A percentile compares a stretch with the other conserved stretches of the same genome.
phyloP scores from a whole-genome alignment of 2,329 filamentous ascomycete genomes.

The Penicillium rolfsii region DNA sequence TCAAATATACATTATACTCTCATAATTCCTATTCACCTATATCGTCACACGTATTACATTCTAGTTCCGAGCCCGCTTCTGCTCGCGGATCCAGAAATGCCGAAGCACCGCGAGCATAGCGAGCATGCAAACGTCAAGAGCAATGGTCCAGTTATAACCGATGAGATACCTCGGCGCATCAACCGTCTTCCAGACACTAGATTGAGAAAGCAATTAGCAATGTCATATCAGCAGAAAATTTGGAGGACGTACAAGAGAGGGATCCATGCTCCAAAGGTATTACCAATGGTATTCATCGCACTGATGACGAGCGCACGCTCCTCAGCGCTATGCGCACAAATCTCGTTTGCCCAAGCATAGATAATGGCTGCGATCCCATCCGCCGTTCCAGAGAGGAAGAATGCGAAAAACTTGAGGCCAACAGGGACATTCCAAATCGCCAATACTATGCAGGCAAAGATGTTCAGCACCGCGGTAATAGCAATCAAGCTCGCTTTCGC shows the following conservation, averaged over 20 bases:
- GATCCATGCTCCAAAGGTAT: conserved; percentile 36
- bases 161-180: conserved; percentile 35
- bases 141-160: conserved; percentile 36
- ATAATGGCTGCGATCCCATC: conserved; percentile 30
- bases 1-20: not conserved
- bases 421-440: conserved; percentile 25
- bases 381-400: conserved; percentile 27
- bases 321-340: conserved; percentile 39
- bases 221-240: not conserved
- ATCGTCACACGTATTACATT: not conserved
- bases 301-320: conserved; percentile 31
- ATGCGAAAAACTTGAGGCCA: conserved; percentile 25
- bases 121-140: conserved; percentile 35
- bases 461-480: conserved; percentile 20
- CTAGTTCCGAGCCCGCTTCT: conserved; percentile 13
- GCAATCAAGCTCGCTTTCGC: conserved; percentile 23
- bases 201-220: not conserved
- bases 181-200: conserved; percentile 34
- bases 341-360: conserved; percentile 31
- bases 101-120: conserved; percentile 25
- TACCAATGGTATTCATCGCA: conserved; percentile 38
- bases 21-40: not conserved
- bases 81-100: conserved; percentile 24
- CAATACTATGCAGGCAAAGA: conserved; percentile 24
- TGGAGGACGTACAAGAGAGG: conserved; percentile 28